Conservation (phyloP, 2,329 filamentous ascomycete species). For the Capronia coronata region DNA sequence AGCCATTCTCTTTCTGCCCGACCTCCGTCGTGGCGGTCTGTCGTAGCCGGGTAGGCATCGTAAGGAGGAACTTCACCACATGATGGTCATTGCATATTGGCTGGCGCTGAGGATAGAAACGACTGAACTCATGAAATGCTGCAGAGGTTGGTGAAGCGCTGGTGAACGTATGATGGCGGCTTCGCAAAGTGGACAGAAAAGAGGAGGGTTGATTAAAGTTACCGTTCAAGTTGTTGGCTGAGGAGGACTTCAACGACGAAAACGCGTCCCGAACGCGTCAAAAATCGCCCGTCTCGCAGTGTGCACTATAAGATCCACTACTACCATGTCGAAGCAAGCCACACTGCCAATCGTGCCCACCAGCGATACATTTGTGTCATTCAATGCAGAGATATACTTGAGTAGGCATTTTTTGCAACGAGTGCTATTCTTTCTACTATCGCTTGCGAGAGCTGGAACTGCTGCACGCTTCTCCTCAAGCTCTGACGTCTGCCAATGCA, state of each 20-base stretch:
- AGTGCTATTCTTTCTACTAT: no score
- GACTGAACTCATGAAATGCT: no score
- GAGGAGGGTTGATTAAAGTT: background rate
- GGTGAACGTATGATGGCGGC: no score
- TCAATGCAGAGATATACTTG: no score
- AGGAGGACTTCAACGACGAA: background rate
- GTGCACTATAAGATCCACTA: background rate
- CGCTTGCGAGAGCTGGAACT: no score
- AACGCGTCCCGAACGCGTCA: background rate
- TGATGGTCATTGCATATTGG: constrained; percentile 6
- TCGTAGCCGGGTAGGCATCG: constrained; percentile 1
- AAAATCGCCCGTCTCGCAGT: background rate
- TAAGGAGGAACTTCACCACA: constrained; percentile 6
- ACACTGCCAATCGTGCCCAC: no score
- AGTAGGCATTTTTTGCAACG: no score
- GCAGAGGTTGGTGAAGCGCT: no score
- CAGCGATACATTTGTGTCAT: no score
- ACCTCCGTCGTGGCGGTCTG: constrained; percentile 7
- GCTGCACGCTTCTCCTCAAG: no score
- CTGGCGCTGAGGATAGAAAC: background rate
- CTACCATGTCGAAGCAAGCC: no score
- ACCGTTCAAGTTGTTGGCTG: background rate
- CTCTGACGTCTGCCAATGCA: no score
- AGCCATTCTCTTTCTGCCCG: constrained; percentile 16
- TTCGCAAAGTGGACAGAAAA: background rate